Conservation (phyloP, 1,284 basidiomycete species). For the Tilletia walkeri region DNA sequence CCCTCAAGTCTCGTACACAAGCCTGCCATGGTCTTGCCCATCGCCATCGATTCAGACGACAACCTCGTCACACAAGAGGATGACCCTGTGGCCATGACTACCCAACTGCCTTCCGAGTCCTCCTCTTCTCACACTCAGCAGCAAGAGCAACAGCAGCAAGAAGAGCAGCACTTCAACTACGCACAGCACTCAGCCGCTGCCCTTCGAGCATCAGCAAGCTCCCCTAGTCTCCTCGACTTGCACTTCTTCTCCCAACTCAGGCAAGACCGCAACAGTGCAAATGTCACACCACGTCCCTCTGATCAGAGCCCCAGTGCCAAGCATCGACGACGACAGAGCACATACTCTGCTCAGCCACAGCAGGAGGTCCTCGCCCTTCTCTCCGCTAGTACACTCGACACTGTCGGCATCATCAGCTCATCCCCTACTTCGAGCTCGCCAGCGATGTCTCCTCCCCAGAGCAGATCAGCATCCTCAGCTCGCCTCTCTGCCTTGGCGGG, state of each 20-base stretch:
- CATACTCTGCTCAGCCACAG: neutral
- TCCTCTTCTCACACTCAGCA: no score
- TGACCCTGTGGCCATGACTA: no score
- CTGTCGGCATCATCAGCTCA: neutral
- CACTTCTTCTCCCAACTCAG: neutral
- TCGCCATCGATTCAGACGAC: slow-evolving; percentile 4
- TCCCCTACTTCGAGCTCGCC: neutral
- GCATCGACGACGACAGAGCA: no score
- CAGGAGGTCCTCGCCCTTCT: neutral
- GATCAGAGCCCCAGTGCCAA: neutral
- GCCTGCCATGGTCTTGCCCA: slow-evolving; percentile 13
- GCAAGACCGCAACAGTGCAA: neutral
- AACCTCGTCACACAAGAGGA: no score
- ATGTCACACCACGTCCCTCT: neutral
- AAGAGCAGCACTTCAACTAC: no score
- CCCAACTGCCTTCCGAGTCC: no score
- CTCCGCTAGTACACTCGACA: neutral
- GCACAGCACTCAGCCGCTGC: neutral
- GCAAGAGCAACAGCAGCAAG: no score
- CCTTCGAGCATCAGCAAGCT: no score
- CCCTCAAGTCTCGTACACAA: slow-evolving; percentile 23
- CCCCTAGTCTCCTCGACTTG: neutral
- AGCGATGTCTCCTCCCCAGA: slow-evolving; percentile 17
- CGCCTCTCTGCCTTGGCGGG: neutral
- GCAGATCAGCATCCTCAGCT: neutral